Evolutionary conservation across 1,284 basidiomycete genomes (phyloP), one percentile per base, ranked within the genome.

Genomic region (Cryptococcus neoformans): DNA sequence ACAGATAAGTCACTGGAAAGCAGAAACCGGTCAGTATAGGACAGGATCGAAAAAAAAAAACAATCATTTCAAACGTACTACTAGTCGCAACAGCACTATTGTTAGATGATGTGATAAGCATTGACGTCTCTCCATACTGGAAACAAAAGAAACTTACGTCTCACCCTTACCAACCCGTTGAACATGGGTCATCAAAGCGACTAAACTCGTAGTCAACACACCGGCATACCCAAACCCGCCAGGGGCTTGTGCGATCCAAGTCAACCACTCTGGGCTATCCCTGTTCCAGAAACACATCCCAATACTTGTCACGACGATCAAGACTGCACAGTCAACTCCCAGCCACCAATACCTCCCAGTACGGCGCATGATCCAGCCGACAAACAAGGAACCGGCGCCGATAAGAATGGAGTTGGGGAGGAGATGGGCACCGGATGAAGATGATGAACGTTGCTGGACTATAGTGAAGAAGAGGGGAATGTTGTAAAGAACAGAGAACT

Each of bases 391-490:
- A 37, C 92, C 91, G 3, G 82, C 80, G 9, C 90, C 87, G 58
- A 94, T 83, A 55, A 88, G 85, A 57, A 64, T 61, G 12, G 63
- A 64, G 54, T 66, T 90, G 38, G 93, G 92, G 51, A 96, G 80
- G 41, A 96, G 78, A 79, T 93, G 92, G 14, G 89, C 67, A 84
- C 90, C 90, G 55, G 90, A 83, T 58, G 82, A 79, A 40, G 86
- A 84, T 11, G 92, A 83, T n/a, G 85, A 84, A 61, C 84, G 80
- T 52, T 90, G 79, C 64, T 84, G 83, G 49, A 93, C 92, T n/a
- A 90, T 87, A 58, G 89, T 87, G 68, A 92, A 94, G 79, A 90
- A 93, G 73, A 93, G 76, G n/a, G 91, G 91, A 34, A 90, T 81
- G 71, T 91, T 92, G 77, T 93, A 94, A 39, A 93, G 80, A 82